phyloP scores from a whole-genome alignment of 2,329 filamentous ascomycete species.

The Magnaporthiopsis rhizophila region DNA sequence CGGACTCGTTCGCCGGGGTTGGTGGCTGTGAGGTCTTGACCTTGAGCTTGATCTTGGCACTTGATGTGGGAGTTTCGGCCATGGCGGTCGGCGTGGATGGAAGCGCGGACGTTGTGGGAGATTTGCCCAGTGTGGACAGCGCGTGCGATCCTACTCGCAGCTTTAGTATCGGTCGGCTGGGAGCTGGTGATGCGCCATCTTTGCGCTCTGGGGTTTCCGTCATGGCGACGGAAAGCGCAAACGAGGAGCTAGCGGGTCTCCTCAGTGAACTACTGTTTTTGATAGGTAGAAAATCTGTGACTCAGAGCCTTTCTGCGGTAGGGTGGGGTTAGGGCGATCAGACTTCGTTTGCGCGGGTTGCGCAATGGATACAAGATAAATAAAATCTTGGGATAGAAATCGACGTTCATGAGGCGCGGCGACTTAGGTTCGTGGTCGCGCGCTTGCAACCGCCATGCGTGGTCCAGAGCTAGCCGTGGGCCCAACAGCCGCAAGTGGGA shows the following conservation, averaged over 20 bases:
- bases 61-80: constrained; percentile 12
- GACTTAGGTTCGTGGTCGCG: not conserved
- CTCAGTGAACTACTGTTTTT: not conserved
- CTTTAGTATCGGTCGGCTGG: constrained; percentile 3
- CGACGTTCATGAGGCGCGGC: not conserved
- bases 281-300: too few relatives aligned
- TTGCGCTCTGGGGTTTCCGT: not conserved
- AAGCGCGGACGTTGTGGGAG: not conserved
- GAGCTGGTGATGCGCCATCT: not conserved
- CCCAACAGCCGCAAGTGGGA: not conserved
- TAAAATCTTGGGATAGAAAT: not conserved
- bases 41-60: constrained; percentile 19
- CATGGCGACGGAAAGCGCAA: not conserved
- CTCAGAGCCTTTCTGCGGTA: not conserved
- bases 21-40: constrained; percentile 19
- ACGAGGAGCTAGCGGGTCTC: not conserved
- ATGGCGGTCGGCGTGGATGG: not conserved
- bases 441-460: not conserved
- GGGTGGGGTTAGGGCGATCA: not conserved
- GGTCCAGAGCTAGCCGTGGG: too few relatives aligned
- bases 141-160: not conserved
- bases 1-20: constrained; percentile 21
- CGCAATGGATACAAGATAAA: not conserved
- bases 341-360: not conserved
- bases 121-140: not conserved